Base-by-base conservation (phyloP, 192 early-diverging fungal species). In the Paraglomus brasilianum region DNA sequence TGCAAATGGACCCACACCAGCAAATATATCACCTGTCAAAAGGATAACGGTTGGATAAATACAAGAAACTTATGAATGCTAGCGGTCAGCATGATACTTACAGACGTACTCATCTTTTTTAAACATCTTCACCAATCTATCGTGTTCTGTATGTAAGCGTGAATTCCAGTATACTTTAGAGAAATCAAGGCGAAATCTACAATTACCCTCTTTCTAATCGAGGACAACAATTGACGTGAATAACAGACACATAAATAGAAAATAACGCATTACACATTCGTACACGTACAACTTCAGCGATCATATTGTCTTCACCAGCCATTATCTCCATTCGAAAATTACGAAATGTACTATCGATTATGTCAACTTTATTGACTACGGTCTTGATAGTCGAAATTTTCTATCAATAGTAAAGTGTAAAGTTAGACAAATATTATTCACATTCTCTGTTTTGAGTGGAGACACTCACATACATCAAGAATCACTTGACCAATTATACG, bases 101-200 rank as follows among this genome's bases (percentile, higher is more conserved):
- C 95, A 97, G 8, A 99, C 79, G 46, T 84, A 80, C 22, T 91
- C 86, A 3, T 84, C 86, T 47, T 74, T 66, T 15, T 79, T 75
- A 76, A 99, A 99, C 67, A 75, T 51, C 40, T 80, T 79, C 22
- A 96, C 91, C n/a, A 99, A 73, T 40, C 98, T 88, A 44, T 93
- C 90, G 65, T 99, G 98, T 71, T 99, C 98, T 0, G 83, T 78
- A 69, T 98, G 95, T 57, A 99, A 83, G 10, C 98, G 86, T 5
- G 95, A 97, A 82, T 99, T 99, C 98, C 98, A 99, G 78, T 99
- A 99, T 5, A 99, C 98, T 61, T 91, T 86, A 13, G 95, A 92
- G 74, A 96, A 98, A 68, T 99, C 96, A 66, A 99, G 93, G 53
- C 82, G 76, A 77, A 98, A 97, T 63, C 76, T 82, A 80, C 95